phyloP scores from a whole-genome alignment of 2,329 filamentous ascomycete species.

The Neonectria sp. region DNA sequence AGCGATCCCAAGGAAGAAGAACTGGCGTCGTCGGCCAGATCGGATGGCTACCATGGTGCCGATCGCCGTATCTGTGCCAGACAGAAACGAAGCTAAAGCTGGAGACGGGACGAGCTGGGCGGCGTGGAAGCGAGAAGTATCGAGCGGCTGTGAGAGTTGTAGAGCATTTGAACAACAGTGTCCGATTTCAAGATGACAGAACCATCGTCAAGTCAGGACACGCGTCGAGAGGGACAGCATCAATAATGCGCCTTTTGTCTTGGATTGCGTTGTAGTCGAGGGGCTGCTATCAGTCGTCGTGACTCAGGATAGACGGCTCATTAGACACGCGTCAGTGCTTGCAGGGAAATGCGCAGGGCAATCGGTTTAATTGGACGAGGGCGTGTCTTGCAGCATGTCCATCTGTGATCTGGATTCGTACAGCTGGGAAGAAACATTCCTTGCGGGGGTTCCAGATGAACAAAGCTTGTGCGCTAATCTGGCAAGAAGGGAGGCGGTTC shows the following conservation, averaged over 20 bases:
- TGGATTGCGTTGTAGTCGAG: background rate
- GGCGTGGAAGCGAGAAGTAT: background rate
- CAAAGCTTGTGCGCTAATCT: conserved; percentile 9
- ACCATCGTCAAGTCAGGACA: conserved; percentile 5
- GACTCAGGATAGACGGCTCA: background rate
- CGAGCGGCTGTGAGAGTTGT: background rate
- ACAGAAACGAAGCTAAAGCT: conserved; percentile 10
- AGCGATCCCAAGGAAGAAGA: conserved; percentile 52
- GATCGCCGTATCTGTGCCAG: conserved; percentile 27
- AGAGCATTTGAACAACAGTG: background rate
- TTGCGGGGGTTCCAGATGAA: background rate
- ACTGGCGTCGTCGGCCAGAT: conserved; percentile 55
- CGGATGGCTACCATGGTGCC: conserved; percentile 46
- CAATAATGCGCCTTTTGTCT: conserved; percentile 2
- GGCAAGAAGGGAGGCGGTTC: conserved; percentile 1
- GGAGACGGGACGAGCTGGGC: background rate
- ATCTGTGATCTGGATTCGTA: background rate
- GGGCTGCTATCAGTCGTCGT: background rate
- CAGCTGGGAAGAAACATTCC: conserved; percentile 1
- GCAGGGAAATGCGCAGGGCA: background rate
- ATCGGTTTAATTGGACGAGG: background rate
- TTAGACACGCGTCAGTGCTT: background rate
- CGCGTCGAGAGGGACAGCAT: background rate
- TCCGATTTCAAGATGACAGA: background rate
- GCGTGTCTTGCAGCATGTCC: background rate